Base-by-base conservation (phyloP, 2,329 filamentous ascomycete species). In the Trichophyton rubrum region DNA sequence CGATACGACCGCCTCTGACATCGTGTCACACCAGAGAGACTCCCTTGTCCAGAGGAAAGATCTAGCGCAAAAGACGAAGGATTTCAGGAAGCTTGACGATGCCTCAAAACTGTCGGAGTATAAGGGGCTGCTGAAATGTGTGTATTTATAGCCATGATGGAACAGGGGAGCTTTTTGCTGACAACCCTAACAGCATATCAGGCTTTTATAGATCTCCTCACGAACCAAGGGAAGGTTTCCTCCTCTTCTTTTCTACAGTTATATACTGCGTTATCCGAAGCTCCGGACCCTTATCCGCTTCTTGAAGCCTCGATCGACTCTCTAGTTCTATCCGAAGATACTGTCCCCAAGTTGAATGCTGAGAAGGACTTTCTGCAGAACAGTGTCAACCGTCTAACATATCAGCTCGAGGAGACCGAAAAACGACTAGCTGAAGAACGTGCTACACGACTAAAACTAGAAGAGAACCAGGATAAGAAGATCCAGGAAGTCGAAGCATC, bases 11-110 rank as follows among this genome's bases (percentile, higher is more conserved):
- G 93, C 93, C n/a, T 92, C 91, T 9, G 93, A 97, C 68, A 90
- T 99, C 64, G 90, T 97, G 59, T 79, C 88, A 56, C 90, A 95
- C 71, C 95, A 99, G 71, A 84, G 91, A 68, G 93, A 97, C 73
- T 89, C 92, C n/a, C 87, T 96, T 3, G 86, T 96, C 0, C 92
- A 99, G 72, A 83, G 93, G 59, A 99, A 99, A 72, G 95, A 99
- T 63, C 79, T 99, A 20, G 93, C 95, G n/a, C 91, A 96, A 71
- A 97, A 96, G 80, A 99, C 93, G 0, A 99, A 99, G 70, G 92
- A 97, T 68, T 99, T 97, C 68, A 82, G 91, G 63, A 97, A 96
- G 73, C 81, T 95, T 9, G 92, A 97, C 67, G 90, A 99, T 78
- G 78, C 87, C 9, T 84, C 83, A 61, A 99, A 97, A 74, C 77